Conservation (phyloP, 148 eudicot species). For the Cornus controversa region DNA sequence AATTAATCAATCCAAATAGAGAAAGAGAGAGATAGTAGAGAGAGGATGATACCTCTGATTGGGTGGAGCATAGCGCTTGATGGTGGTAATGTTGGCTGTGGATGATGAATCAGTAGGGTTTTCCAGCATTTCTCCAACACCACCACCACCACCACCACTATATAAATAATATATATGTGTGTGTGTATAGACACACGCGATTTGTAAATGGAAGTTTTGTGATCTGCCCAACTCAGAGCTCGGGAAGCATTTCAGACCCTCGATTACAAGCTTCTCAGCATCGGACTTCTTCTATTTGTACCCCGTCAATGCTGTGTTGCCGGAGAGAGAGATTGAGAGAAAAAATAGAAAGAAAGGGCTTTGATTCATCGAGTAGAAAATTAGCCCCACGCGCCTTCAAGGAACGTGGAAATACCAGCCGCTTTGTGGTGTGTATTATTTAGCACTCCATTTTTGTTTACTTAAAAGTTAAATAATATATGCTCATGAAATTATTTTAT, state of each 20-base stretch:
- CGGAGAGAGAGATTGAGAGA: background rate
- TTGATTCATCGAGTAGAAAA: background rate
- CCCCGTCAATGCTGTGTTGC: background rate
- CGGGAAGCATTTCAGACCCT: background rate
- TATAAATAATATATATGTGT: background rate
- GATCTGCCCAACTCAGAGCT: background rate
- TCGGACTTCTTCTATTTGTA: background rate
- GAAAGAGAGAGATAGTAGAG: background rate
- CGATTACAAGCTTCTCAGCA: background rate
- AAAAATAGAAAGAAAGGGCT: no score
- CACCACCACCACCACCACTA: constrained; percentile 18
- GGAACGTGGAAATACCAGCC: background rate
- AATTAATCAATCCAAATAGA: background rate
- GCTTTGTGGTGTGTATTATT: background rate
- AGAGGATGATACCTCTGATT: constrained; percentile 35
- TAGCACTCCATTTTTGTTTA: no score
- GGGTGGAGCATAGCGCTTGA: constrained; percentile 54
- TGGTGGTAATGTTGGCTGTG: constrained; percentile 31
- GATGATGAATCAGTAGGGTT: constrained; percentile 29
- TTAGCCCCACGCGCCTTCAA: background rate
- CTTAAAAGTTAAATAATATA: no score
- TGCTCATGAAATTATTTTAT: no score
- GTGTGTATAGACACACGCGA: background rate
- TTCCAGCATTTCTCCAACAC: constrained; percentile 37
- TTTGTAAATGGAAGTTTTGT: background rate